Base-by-base conservation (phyloP, 495 filamentous ascomycete species). In the Lepraria neglecta region DNA sequence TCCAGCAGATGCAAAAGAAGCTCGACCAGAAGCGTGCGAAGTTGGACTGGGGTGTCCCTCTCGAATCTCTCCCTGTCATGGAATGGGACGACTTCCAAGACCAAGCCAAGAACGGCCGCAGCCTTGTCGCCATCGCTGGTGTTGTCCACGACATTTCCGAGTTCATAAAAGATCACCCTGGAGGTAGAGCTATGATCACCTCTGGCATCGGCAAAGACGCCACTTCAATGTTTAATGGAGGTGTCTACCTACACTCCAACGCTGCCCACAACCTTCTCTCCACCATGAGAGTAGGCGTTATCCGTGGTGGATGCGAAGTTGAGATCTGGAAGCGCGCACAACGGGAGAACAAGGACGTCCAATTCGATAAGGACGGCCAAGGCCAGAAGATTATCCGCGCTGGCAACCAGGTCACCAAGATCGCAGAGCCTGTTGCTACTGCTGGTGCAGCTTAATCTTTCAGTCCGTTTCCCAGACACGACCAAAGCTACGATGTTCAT, bases 1-100 rank as follows among this genome's bases (percentile, higher is more conserved):
- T 97, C 43, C 94, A 98, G 78, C 94, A 97, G 78, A 76, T 87
- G 53, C 94, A 98, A 82, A 98, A 98, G 90, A 98, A 97, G 82
- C 85, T 98, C 64, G 94, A 98, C 76, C 91, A 94, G 79, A 92
- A 92, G 83, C 91, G 94, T 66, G 70, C 88, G 65, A 86, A 81
- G 66, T 84, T 98, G 45, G 91, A 97, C 80, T 98, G 94, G 94
- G 94, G 94, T 77, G 82, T 87, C 64, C 92, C 94, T 55, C 85
- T 98, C 27, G 91, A 97, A 72, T 86, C 91, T 71, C 84, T 98
- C 3, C 94, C 94, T 44, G 92, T 98, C 64, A 84, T 98, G 78
- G 88, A 91, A 75, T 98, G 92, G 88, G 94, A 97, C 57, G 91
- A 96, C 69, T 97, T 91, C 65, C 86, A 92, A 61, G 84, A 88